Conservation (phyloP, 129 eudicot genomes). For the Deinandra increscens region DNA sequence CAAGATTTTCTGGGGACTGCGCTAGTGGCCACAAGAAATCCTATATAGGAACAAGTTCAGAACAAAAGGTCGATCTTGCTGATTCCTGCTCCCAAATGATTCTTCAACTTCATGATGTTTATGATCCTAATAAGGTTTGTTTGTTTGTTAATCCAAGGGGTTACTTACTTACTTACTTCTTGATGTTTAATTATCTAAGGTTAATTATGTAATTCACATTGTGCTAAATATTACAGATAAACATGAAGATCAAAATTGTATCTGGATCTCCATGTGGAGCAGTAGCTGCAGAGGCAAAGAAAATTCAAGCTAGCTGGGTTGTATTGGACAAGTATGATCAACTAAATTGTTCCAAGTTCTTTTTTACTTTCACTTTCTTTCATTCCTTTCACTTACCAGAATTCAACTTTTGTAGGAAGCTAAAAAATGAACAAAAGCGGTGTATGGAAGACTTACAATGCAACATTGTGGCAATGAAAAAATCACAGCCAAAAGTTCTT, state of each 20-base stretch:
- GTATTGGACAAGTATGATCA: constrained; percentile 77
- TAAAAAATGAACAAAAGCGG: constrained; percentile 72
- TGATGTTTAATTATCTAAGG: constrained; percentile 10
- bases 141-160: background rate
- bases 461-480: constrained; percentile 92
- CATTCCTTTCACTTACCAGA: background rate
- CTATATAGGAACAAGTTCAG: constrained; percentile 50
- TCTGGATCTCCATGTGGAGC: constrained; percentile 79
- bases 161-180: background rate
- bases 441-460: constrained; percentile 98
- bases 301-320: constrained; percentile 83
- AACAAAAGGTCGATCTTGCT: constrained; percentile 73
- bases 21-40: constrained; percentile 81
- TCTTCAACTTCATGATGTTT: constrained; percentile 94
- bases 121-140: constrained; percentile 89
- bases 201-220: constrained; percentile 14
- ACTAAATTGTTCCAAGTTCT: background rate
- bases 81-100: constrained; percentile 98
- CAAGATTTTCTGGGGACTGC: constrained; percentile 93
- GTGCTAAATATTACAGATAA: constrained; percentile 49
- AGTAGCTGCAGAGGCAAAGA: constrained; percentile 91
- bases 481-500: constrained; percentile 85
- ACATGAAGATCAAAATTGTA: constrained; percentile 85
- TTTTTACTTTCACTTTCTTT: background rate
- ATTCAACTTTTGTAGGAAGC: constrained; percentile 51